phyloP scores from a whole-genome alignment of 2,329 filamentous ascomycete genomes.

The Fusarium citri region DNA sequence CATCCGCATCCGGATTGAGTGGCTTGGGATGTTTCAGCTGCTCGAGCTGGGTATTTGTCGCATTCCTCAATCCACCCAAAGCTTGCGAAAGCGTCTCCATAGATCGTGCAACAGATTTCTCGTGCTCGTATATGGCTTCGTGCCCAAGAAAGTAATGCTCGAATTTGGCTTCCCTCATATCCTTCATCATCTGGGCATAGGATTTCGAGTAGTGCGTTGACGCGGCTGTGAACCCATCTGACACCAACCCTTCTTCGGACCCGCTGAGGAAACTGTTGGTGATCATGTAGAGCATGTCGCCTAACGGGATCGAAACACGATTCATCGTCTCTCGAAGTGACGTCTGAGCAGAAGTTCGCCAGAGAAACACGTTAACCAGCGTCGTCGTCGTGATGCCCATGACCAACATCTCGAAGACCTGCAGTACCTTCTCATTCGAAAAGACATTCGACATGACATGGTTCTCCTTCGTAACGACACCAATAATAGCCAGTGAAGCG shows the following conservation, averaged over 20 bases:
- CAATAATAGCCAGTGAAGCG: slow-evolving; percentile 88
- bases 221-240: slow-evolving; percentile 71
- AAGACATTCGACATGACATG: slow-evolving; percentile 87
- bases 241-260: slow-evolving; percentile 79
- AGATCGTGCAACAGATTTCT: slow-evolving; percentile 83
- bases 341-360: slow-evolving; percentile 80
- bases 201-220: slow-evolving; percentile 72
- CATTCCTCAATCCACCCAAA: slow-evolving; percentile 88
- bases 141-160: slow-evolving; percentile 87
- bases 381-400: slow-evolving; percentile 79
- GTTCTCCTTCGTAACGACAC: slow-evolving; percentile 89
- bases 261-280: slow-evolving; percentile 86
- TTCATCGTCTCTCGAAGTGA: slow-evolving; percentile 78
- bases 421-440: slow-evolving; percentile 81
- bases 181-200: slow-evolving; percentile 77
- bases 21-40: slow-evolving; percentile 66
- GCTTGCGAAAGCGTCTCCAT: slow-evolving; percentile 89
- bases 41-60: slow-evolving; percentile 88
- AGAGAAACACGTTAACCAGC: slow-evolving; percentile 79
- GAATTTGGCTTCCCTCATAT: slow-evolving; percentile 85
- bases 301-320: slow-evolving; percentile 78
- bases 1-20: accelerated
- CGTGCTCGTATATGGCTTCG: slow-evolving; percentile 81
- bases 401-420: slow-evolving; percentile 84
- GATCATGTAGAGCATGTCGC: slow-evolving; percentile 84